Percentiles rank a stretch among this genome's conserved stretches.
phyloP scores from a whole-genome alignment of 208 protist genomes.

The Zelonia costaricensis region DNA sequence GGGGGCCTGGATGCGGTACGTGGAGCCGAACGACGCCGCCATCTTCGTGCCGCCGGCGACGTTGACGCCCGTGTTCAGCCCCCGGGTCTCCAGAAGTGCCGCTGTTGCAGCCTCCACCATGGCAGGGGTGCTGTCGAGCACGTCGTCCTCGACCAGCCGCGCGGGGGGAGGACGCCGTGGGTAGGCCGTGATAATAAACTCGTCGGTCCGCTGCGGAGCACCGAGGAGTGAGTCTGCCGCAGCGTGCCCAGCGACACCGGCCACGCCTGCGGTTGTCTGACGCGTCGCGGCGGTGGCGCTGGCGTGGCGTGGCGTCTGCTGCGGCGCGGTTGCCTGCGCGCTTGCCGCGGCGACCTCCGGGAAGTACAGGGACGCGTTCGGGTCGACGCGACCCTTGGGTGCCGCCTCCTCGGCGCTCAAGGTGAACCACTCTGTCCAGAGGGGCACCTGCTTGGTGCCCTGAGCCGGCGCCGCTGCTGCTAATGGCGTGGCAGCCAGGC shows the following conservation, averaged over 20 bases:
- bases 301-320: neutral
- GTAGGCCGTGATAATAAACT: constrained; percentile 25
- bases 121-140: constrained; percentile 33
- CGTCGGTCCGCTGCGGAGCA: neutral
- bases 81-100: no score
- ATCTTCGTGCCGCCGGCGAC: no score
- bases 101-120: neutral
- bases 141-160: constrained; percentile 40
- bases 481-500: neutral
- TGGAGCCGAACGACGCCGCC: no score
- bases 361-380: constrained; percentile 24
- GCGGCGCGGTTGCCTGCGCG: neutral
- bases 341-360: constrained; percentile 1
- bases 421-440: constrained; percentile 45
- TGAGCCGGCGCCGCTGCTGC: neutral
- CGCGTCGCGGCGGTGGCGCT: constrained; percentile 21
- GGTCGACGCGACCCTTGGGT: constrained; percentile 20
- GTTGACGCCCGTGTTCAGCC: no score
- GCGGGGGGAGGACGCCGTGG: constrained; percentile 38
- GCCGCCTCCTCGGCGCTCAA: constrained; percentile 36
- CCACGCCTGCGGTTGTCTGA: constrained; percentile 1
- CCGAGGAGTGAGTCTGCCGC: neutral
- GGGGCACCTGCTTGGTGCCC: neutral
- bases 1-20: constrained; percentile 8
- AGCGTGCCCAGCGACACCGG: constrained; percentile 3